These are phyloP conservation scores for Micromonas commoda DNA, from an alignment of 139 green algal genomes.

Conservation along the genomic window DNA sequence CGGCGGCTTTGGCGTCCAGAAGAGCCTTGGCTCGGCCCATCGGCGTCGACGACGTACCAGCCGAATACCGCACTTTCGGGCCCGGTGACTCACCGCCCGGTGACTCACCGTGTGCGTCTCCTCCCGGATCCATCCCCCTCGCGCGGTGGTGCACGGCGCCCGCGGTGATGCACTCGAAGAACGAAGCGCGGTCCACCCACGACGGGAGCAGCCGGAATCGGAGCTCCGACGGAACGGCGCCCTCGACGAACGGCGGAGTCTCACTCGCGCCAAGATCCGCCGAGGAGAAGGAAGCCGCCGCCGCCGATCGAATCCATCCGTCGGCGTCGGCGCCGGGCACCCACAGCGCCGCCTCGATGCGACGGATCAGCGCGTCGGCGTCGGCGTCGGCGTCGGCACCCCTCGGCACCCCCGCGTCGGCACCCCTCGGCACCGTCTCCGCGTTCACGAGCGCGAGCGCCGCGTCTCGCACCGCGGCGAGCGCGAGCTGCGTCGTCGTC, in stretches of 20 bases:
- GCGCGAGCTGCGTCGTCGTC: not conserved
- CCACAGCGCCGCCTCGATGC: too few relatives aligned
- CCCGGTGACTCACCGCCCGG: too few relatives aligned
- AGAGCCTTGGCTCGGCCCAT: not conserved
- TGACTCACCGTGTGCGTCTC: too few relatives aligned
- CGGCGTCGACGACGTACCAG: not conserved
- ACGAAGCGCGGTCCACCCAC: not conserved
- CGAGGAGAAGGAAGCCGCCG: not conserved
- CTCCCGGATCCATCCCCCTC: not conserved
- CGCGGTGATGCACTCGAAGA: not conserved
- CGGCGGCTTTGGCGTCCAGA: not conserved
- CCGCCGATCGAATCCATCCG: too few relatives aligned
- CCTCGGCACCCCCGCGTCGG: too few relatives aligned
- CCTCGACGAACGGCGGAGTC: not conserved
- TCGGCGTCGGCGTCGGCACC: too few relatives aligned
- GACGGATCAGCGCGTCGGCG: too few relatives aligned
- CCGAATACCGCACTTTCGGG: not conserved
- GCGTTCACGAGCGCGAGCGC: not conserved
- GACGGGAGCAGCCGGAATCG: not conserved
- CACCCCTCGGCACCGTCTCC: not conserved
- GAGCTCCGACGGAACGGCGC: not conserved
- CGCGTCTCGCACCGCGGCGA: constrained; percentile 1
- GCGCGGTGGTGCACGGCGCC: not conserved
- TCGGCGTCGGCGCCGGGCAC: too few relatives aligned
- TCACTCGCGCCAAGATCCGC: not conserved